A percentile compares a stretch with the other conserved stretches of the same genome.
Conservation (phyloP, 2,329 filamentous ascomycete species). For the Mycosphaerelloides madeirae region DNA sequence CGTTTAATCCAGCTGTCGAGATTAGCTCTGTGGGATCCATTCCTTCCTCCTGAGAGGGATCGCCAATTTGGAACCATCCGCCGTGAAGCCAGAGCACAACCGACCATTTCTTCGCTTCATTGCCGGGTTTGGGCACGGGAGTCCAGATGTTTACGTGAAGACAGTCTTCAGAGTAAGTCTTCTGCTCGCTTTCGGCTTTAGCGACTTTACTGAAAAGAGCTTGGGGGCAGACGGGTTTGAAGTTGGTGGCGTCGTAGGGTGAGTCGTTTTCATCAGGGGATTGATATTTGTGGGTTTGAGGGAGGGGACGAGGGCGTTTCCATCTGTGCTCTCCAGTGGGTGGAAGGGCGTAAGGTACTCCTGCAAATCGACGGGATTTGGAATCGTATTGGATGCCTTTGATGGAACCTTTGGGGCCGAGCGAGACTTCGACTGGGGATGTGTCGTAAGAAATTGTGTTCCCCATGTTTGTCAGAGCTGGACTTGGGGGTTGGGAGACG, state of each 20-base stretch:
- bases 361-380: conserved; percentile 5
- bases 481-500: too few relatives aligned
- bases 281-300: not conserved
- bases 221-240: conserved; percentile 2
- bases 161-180: conserved; percentile 29
- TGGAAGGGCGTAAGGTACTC: conserved; percentile 4
- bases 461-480: not conserved
- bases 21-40: conserved; percentile 37
- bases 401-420: conserved; percentile 5
- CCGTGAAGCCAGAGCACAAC: conserved; percentile 46
- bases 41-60: conserved; percentile 34
- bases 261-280: not conserved
- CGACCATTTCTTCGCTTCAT: conserved; percentile 26
- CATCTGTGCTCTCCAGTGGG: conserved; percentile 9
- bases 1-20: conserved; percentile 52
- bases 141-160: conserved; percentile 34
- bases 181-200: conserved; percentile 5
- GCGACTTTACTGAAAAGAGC: conserved; percentile 3
- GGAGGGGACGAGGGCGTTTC: conserved; percentile 3
- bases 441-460: conserved; percentile 4
- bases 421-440: not conserved
- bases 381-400: conserved; percentile 1
- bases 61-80: conserved; percentile 36
- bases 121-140: conserved; percentile 19
- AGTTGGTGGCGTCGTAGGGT: conserved; percentile 4